Evolutionary conservation across 805 yeast genomes (phyloP).

Genomic region (Lipomyces kockii): DNA sequence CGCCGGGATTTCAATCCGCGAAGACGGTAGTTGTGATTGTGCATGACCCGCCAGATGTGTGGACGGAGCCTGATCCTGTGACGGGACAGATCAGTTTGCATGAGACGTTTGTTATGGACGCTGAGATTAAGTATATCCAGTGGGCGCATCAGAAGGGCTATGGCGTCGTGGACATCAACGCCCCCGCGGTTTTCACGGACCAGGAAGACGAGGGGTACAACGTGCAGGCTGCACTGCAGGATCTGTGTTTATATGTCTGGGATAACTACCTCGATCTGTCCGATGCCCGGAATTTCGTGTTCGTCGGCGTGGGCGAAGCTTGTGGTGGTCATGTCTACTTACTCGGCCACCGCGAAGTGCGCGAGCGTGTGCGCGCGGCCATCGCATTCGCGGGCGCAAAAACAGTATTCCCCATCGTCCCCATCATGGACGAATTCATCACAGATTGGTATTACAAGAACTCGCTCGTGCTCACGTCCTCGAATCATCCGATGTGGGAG

Average conservation of each 20-base stretch:
- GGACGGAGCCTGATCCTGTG: conserved; percentile 83
- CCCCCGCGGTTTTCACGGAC: conserved; percentile 63
- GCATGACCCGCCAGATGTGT: conserved; percentile 90
- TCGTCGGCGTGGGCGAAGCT: conserved; percentile 89
- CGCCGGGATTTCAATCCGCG: conserved; percentile 63
- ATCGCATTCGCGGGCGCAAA: conserved; percentile 71
- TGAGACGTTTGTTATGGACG: conserved; percentile 75
- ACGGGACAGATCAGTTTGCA: conserved; percentile 77
- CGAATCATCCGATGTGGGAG: conserved; percentile 82
- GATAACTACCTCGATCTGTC: conserved; percentile 85
- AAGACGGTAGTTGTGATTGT: conserved; percentile 70
- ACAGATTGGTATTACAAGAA: conserved; percentile 90
- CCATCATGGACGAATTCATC: conserved; percentile 85
- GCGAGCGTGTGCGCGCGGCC: conserved; percentile 66
- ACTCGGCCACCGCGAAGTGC: conserved; percentile 75
- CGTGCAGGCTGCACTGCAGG: conserved; percentile 65
- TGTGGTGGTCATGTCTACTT: conserved; percentile 85
- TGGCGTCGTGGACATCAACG: conserved; percentile 82
- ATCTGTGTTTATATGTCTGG: conserved; percentile 79
- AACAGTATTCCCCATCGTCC: conserved; percentile 75
- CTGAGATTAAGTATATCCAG: conserved; percentile 68
- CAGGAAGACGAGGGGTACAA: conserved; percentile 52
- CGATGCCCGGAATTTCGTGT: conserved; percentile 68
- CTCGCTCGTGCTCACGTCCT: conserved; percentile 70
- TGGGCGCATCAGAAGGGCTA: conserved; percentile 66